Base-by-base conservation (phyloP, 192 early-diverging fungal species). In the Podila epicladia region DNA sequence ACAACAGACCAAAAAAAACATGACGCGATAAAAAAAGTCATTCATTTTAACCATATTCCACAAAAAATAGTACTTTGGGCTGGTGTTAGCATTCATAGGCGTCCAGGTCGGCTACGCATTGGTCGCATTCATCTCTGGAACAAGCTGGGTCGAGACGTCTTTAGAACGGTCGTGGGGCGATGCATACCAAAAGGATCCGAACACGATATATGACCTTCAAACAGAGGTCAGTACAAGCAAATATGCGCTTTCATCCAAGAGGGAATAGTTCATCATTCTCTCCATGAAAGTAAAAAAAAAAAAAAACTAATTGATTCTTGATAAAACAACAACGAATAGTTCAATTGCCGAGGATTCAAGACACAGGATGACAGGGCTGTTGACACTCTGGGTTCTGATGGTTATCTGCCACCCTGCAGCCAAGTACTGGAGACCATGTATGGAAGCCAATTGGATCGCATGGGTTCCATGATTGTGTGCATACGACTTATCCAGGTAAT, bases 101-200 rank as follows among this genome's bases (percentile, higher is more conserved):
- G 32, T 69, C 7, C 77, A 80, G 22, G 67, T 80, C 31, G 71
- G 65, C n/a, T 61, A 64, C 19, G 67, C 77, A 0, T 15, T 73
- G 13, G 19, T 57, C 20, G 71, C 71, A 41, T 80, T 67, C 35
- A 72, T 80, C 38, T 73, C 70, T 3, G 77, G 71, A 63, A 28
- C 71, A 26, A 41, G 37, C 29, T 80, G 77, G 77, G 28, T 80
- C 20, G 41, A 73, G 28, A 66, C 72, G 32, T 65, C 77, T 9
- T 59, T 80, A 20, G 71, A 80, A 28, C 71, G 58, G 24, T 80
- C 77, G 13, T 80, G 77, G 77, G 62, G 65, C 9, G 63, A 45
- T 15, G 77, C 77, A 24, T 80, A 80, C 32, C 28, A 69, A 8
- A 69, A 37, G 3, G 77, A 80, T 53, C 72, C 64, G 57, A 37